phyloP scores from a whole-genome alignment of 345 rosid species.

The Gossypium thurberi region DNA sequence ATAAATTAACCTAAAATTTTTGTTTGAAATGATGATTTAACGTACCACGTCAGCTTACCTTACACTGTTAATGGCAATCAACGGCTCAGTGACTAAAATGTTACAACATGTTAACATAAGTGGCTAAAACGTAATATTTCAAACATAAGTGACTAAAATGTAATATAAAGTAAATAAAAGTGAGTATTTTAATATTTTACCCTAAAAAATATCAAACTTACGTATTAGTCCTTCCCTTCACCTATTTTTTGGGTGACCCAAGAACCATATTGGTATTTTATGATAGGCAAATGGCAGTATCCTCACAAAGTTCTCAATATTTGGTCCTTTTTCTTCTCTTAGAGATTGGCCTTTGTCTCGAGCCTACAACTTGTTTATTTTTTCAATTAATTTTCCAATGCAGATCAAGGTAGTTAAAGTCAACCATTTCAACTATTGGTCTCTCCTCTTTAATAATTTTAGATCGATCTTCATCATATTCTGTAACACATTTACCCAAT shows the following conservation, averaged over 20 bases:
- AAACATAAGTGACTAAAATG: too few species aligned
- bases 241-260: neutral
- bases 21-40: too few species aligned
- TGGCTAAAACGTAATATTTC: too few species aligned
- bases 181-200: too few species aligned
- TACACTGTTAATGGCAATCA: too few species aligned
- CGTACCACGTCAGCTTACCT: too few species aligned
- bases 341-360: neutral
- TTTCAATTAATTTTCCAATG: neutral
- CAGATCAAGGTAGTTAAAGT: neutral
- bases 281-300: neutral
- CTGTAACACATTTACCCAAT: neutral
- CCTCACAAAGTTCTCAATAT: neutral
- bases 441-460: neutral
- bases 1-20: too few species aligned
- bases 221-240: neutral
- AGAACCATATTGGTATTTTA: neutral
- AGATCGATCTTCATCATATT: too few species aligned
- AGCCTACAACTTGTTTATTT: neutral
- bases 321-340: neutral
- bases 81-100: too few species aligned
- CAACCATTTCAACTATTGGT: slow-evolving; percentile 7
- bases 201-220: too few species aligned
- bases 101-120: too few species aligned
- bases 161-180: too few species aligned